A percentile compares a stretch with the other conserved stretches of the same genome.
phyloP scores from a whole-genome alignment of 345 rosid species.

The Ceriops tagal region DNA sequence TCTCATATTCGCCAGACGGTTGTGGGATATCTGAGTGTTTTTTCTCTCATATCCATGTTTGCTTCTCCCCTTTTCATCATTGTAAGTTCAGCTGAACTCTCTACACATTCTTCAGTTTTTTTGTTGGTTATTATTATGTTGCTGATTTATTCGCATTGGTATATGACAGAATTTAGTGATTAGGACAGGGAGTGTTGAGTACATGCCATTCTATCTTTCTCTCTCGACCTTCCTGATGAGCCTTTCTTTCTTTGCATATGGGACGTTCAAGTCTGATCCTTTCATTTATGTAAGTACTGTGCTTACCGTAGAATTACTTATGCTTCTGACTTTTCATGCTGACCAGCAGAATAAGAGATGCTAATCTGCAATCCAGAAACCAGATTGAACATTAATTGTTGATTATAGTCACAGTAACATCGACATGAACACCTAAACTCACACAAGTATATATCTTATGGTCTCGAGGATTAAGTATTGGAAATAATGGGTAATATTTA shows the following conservation, averaged over 20 bases:
- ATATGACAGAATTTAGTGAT: conserved; percentile 43
- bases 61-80: conserved; percentile 49
- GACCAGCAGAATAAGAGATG: too few species aligned
- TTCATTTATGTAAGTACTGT: conserved; percentile 40
- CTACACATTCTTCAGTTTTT: background rate
- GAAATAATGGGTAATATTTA: too few species aligned
- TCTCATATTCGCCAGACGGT: conserved; percentile 26
- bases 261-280: conserved; percentile 38
- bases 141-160: background rate
- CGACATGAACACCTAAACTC: too few species aligned
- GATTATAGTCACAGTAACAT: background rate
- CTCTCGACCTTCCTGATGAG: conserved; percentile 48
- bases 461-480: too few species aligned
- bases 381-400: background rate
- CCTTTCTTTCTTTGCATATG: conserved; percentile 43
- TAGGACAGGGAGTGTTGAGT: conserved; percentile 45
- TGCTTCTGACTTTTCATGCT: background rate
- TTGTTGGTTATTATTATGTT: background rate
- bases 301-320: background rate
- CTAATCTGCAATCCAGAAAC: background rate
- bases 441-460: too few species aligned
- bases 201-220: conserved; percentile 55
- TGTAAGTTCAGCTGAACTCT: conserved; percentile 25
- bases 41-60: conserved; percentile 51
- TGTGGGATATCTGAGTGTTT: conserved; percentile 49